Evolutionary conservation across 164 flowering plant genomes (phyloP).

Genomic region (Magnolia officinalis): DNA sequence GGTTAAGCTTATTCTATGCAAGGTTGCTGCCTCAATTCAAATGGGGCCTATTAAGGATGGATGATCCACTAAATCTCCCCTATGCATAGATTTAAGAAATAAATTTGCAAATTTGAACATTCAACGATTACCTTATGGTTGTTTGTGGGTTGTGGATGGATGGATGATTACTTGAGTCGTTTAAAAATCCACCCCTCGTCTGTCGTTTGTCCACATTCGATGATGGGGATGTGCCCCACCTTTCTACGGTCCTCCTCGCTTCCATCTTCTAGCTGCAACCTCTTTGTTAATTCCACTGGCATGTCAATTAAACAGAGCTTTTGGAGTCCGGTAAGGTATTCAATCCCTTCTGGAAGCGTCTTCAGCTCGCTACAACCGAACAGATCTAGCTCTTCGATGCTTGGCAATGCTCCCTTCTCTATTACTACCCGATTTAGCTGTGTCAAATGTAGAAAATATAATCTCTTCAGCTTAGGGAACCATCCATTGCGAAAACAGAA

Average conservation of each 20-base stretch:
- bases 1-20: too few species aligned
- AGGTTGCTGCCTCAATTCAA: too few species aligned
- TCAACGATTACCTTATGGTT: too few species aligned
- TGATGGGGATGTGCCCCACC: slow-evolving; percentile 2
- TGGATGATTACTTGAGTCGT: background rate
- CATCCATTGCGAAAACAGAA: slow-evolving; percentile 1
- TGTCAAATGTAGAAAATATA: background rate
- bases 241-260: background rate
- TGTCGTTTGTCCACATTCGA: background rate
- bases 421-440: background rate
- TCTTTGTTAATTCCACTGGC: background rate
- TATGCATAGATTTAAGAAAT: too few species aligned
- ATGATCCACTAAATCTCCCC: too few species aligned
- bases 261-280: background rate
- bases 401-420: slow-evolving; percentile 9
- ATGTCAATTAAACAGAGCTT: background rate
- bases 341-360: background rate
- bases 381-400: background rate
- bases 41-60: too few species aligned
- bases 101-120: too few species aligned
- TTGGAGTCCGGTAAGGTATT: background rate
- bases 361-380: background rate
- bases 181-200: background rate
- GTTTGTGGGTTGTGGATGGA: too few species aligned
- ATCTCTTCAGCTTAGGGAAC: background rate